phyloP scores from a whole-genome alignment of 2,329 filamentous ascomycete genomes.

The Fusarium verticillioides region DNA sequence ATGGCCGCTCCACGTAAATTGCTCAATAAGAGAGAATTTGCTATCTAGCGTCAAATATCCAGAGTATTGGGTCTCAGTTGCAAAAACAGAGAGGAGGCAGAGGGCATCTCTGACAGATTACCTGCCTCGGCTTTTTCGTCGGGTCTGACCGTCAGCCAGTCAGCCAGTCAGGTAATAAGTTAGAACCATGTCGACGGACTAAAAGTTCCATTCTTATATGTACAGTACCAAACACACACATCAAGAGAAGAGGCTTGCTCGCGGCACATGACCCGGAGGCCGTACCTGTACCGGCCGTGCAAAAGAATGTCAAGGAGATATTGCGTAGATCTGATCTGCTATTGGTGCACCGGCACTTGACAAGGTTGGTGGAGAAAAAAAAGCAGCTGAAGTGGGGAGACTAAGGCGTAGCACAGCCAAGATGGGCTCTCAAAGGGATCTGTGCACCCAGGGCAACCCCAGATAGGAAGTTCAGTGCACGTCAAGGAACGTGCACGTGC shows the following conservation, averaged over 20 bases:
- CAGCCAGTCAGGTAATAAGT: background rate
- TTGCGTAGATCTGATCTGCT: conserved; percentile 3
- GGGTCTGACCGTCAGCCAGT: background rate
- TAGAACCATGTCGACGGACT: background rate
- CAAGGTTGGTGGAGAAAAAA: background rate
- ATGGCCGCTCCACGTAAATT: background rate
- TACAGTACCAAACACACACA: background rate
- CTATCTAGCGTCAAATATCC: background rate
- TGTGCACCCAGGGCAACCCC: conserved; percentile 19
- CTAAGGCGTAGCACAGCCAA: conserved; percentile 15
- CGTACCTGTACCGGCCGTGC: conserved; percentile 1
- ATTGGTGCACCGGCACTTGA: conserved; percentile 30
- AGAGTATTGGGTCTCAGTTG: background rate
- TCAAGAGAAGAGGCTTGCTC: background rate
- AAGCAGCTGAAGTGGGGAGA: conserved; percentile 22
- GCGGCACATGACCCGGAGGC: background rate
- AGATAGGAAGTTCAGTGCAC: conserved; percentile 30
- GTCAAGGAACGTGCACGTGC: conserved; percentile 37
- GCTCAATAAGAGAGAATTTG: background rate
- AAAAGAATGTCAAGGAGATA: background rate
- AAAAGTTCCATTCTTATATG: background rate
- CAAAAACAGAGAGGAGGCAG: background rate
- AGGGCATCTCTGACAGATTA: background rate
- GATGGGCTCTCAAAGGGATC: conserved; percentile 15
- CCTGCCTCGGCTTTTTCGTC: background rate